Percentiles rank a stretch among this genome's conserved stretches.
phyloP scores from a whole-genome alignment of 495 filamentous ascomycete species.

The Geopyxis carbonaria region DNA sequence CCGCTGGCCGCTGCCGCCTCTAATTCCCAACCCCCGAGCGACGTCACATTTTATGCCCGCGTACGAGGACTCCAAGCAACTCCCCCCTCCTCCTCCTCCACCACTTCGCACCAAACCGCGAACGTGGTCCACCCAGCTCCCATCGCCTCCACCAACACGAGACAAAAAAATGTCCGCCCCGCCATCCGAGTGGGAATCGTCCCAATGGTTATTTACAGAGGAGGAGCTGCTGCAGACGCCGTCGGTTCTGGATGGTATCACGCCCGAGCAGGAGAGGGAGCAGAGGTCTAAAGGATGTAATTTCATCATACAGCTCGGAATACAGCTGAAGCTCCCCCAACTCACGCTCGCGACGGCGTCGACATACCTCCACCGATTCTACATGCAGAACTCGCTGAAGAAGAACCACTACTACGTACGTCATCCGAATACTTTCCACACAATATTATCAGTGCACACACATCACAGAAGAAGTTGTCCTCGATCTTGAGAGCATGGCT shows the following conservation, averaged over 20 bases:
- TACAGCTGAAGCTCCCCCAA: conserved; percentile 82
- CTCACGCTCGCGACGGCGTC: conserved; percentile 81
- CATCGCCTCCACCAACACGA: conserved; percentile 3
- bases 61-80: too few relatives aligned
- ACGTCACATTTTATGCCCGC: too few relatives aligned
- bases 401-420: conserved; percentile 24
- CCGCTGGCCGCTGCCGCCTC: too few relatives aligned
- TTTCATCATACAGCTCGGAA: conserved; percentile 87
- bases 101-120: too few relatives aligned
- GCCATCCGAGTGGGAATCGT: conserved; percentile 8
- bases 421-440: too few relatives aligned
- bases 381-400: conserved; percentile 49
- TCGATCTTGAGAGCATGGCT: conserved; percentile 15
- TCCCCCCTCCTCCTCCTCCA: too few relatives aligned
- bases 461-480: too few relatives aligned
- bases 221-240: conserved; percentile 69
- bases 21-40: too few relatives aligned
- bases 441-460: too few relatives aligned
- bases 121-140: too few relatives aligned
- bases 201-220: conserved; percentile 87
- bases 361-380: conserved; percentile 86
- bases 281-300: conserved; percentile 79
- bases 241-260: conserved; percentile 66
- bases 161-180: background rate
- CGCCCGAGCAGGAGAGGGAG: conserved; percentile 54